Evolutionary conservation across 352 stramenopile genomes (phyloP), one percentile per base, ranked within the genome.

Genomic region (Phytophthora citrophthora): DNA sequence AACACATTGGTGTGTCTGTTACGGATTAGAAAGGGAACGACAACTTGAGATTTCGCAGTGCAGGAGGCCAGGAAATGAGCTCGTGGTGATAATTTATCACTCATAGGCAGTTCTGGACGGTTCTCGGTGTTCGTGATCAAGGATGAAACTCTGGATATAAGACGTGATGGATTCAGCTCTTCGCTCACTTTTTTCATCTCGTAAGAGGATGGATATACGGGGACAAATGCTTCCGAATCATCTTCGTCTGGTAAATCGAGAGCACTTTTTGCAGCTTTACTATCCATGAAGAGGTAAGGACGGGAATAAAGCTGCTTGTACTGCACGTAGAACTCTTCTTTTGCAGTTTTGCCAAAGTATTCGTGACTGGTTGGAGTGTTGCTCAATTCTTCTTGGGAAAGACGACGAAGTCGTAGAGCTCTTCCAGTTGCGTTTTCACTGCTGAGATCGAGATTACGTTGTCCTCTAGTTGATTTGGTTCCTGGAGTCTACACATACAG

Each of bases 261-360:
- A 9, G 34, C 41, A 24, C 46, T 31, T 23, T 55, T 53, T 34
- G 54, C 40, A 20, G 16, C 38, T 47, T 70, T 72, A 26, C 53
- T 60, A 26, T 72, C 75, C 16, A 88, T 70, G 32, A 89, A 92
- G 20, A 92, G 52, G 57, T 89, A 90, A 16, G 81, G 81, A n/a
- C 82, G 77, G 0, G 75, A 81, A 46, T 87, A 77, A 34, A 94
- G 27, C 31, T 88, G 70, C 1, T 68, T 74, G 63, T 94, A 94
- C 55, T 81, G 70, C 5, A 67, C 66, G 54, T 83, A 94, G 58
- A 94, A 94, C 11, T 72, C 50, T 8, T 70, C 48, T 41, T 83
- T 86, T 15, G 86, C 83, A 1, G 50, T 64, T 0, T 73, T 73
- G 20, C 86, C 86, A 49, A 94, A 91, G 68, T 94, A 94, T 16